Evolutionary conservation across 1,139 yeast species (phyloP).

Genomic region (Saccharomyces uvarum): DNA sequence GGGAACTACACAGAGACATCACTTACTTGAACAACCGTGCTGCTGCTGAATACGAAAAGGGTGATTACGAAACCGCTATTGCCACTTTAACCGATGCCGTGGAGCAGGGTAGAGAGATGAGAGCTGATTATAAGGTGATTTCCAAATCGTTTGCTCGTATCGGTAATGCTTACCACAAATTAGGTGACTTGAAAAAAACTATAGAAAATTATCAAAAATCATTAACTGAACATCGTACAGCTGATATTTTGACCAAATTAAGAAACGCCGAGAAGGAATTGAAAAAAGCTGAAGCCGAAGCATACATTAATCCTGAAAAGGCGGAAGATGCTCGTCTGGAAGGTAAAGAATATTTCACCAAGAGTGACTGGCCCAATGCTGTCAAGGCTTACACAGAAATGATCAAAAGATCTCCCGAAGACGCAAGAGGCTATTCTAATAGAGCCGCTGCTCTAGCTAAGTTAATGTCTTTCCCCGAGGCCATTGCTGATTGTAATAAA

Average conservation of each 20-base stretch:
- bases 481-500: slow-evolving; percentile 80
- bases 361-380: slow-evolving; percentile 95
- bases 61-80: slow-evolving; percentile 80
- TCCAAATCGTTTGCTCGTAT: slow-evolving; percentile 92
- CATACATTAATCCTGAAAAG: slow-evolving; percentile 79
- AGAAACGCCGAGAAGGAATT: slow-evolving; percentile 82
- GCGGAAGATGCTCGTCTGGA: slow-evolving; percentile 92
- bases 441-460: slow-evolving; percentile 96
- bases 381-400: slow-evolving; percentile 92
- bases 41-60: slow-evolving; percentile 95
- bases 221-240: slow-evolving; percentile 94
- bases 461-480: slow-evolving; percentile 95
- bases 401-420: slow-evolving; percentile 92
- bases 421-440: slow-evolving; percentile 94
- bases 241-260: slow-evolving; percentile 82
- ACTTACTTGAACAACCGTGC: slow-evolving; percentile 94
- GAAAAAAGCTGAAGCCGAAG: slow-evolving; percentile 66
- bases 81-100: slow-evolving; percentile 74
- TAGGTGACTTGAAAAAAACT: slow-evolving; percentile 65
- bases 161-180: slow-evolving; percentile 74
- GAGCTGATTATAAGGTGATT: slow-evolving; percentile 85
- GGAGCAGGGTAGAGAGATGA: slow-evolving; percentile 79
- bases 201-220: slow-evolving; percentile 79
- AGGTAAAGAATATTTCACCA: slow-evolving; percentile 84
- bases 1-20: slow-evolving; percentile 74